Evolutionary conservation across 2,329 filamentous ascomycete species (phyloP).

Genomic region (Colletotrichum simmondsii): DNA sequence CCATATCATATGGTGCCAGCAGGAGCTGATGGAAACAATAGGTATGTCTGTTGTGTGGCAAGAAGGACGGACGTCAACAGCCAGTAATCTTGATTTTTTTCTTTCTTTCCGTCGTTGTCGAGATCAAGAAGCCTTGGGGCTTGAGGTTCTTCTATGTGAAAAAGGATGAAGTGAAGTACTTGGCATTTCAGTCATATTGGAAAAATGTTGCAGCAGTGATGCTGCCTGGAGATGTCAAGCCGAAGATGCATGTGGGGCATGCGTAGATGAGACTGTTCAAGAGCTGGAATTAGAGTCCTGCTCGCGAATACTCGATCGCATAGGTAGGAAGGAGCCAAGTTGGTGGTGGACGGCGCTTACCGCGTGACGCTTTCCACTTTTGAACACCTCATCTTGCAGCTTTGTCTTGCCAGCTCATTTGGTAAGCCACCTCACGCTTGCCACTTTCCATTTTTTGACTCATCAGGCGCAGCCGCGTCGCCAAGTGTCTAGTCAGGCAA

Average conservation of each 20-base stretch:
- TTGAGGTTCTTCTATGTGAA: not conserved
- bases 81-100: not conserved
- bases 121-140: not conserved
- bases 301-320: not conserved
- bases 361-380: conserved; percentile 9
- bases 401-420: conserved; percentile 23
- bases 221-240: not conserved
- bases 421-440: not conserved
- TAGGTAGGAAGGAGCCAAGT: not conserved
- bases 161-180: not conserved
- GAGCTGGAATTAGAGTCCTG: not conserved
- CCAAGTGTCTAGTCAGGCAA: not conserved
- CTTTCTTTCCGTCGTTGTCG: not conserved
- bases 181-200: not conserved
- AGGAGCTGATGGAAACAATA: not conserved
- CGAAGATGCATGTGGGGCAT: not conserved
- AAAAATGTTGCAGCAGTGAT: not conserved
- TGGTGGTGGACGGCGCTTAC: conserved; percentile 1
- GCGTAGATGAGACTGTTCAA: not conserved
- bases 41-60: not conserved
- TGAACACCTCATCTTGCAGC: conserved; percentile 30
- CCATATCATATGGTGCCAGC: not conserved
- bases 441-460: not conserved
- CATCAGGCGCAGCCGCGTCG: not conserved
- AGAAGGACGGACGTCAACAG: not conserved